Percentiles rank a stretch among this genome's conserved stretches.
Conservation (phyloP, 2,329 filamentous ascomycete genomes). For the Colletotrichum godetiae region DNA sequence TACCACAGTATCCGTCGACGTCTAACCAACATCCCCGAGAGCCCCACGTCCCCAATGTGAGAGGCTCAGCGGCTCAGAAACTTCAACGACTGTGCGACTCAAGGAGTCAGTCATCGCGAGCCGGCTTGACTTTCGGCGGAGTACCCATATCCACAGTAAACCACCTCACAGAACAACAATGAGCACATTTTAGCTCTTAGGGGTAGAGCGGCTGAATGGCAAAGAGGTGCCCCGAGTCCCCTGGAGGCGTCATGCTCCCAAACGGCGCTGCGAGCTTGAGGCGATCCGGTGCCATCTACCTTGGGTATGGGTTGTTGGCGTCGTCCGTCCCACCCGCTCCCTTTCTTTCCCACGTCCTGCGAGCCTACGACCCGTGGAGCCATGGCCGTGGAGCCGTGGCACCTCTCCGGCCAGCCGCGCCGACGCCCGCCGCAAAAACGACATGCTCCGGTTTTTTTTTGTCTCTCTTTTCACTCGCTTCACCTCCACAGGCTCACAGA, state of each 20-base stretch:
- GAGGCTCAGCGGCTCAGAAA: slow-evolving; percentile 1
- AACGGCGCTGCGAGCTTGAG: slow-evolving; percentile 25
- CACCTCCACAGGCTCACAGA: background rate
- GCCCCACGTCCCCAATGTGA: background rate
- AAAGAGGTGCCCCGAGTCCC: background rate
- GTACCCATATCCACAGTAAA: background rate
- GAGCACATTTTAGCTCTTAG: background rate
- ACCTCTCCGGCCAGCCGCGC: slow-evolving; percentile 25
- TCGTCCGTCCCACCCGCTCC: background rate
- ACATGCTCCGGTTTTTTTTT: slow-evolving; percentile 11
- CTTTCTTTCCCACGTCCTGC: background rate
- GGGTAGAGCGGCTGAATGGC: background rate
- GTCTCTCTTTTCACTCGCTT: background rate
- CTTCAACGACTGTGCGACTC: background rate
- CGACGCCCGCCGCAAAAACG: background rate
- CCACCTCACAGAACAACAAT: background rate
- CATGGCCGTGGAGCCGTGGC: slow-evolving; percentile 8
- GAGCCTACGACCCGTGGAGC: slow-evolving; percentile 2
- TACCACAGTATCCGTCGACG: background rate
- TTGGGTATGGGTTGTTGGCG: background rate
- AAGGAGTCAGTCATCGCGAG: background rate
- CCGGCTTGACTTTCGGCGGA: background rate
- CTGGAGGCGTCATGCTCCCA: slow-evolving; percentile 30
- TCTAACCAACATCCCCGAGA: background rate
- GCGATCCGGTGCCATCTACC: slow-evolving; percentile 16